A percentile compares a stretch with the other conserved stretches of the same genome.
phyloP scores from a whole-genome alignment of 352 stramenopile species.

The Phytophthora chlamydospora region DNA sequence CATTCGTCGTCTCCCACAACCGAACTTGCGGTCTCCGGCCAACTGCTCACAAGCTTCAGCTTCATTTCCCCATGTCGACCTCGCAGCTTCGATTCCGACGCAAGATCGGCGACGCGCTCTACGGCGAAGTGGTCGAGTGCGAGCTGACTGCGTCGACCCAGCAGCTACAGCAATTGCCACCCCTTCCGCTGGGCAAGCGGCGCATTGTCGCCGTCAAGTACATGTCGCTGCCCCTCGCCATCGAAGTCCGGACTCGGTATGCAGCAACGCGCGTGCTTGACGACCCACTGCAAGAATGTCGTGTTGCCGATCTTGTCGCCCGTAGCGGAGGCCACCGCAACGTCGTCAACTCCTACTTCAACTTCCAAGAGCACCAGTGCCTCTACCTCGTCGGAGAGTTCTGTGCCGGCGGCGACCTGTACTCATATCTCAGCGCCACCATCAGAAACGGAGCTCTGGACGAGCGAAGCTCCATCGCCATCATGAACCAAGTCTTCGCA shows the following conservation, averaged over 20 bases:
- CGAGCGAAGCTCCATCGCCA: not conserved
- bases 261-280: not conserved
- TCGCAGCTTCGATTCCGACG: conserved; percentile 13
- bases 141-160: not conserved
- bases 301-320: not conserved
- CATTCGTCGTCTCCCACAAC: too few species aligned
- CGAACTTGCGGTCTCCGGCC: too few species aligned
- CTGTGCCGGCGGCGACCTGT: not conserved
- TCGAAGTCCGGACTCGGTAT: too few species aligned
- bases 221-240: not conserved
- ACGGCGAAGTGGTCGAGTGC: conserved; percentile 13
- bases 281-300: not conserved
- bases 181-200: not conserved
- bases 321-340: not conserved
- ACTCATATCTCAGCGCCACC: not conserved
- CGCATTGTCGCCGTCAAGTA: not conserved
- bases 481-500: not conserved
- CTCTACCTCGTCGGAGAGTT: not conserved
- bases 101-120: conserved; percentile 19
- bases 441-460: not conserved
- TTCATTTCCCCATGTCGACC: not conserved
- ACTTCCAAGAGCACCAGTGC: not conserved
- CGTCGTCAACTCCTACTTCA: not conserved
- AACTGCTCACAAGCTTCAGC: too few species aligned
- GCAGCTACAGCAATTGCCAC: not conserved